A percentile compares a stretch with the other conserved stretches of the same genome.
These are phyloP conservation scores for Alternaria ethzedia DNA, from an alignment of 2,329 filamentous ascomycete species.

Conservation along the genomic window DNA sequence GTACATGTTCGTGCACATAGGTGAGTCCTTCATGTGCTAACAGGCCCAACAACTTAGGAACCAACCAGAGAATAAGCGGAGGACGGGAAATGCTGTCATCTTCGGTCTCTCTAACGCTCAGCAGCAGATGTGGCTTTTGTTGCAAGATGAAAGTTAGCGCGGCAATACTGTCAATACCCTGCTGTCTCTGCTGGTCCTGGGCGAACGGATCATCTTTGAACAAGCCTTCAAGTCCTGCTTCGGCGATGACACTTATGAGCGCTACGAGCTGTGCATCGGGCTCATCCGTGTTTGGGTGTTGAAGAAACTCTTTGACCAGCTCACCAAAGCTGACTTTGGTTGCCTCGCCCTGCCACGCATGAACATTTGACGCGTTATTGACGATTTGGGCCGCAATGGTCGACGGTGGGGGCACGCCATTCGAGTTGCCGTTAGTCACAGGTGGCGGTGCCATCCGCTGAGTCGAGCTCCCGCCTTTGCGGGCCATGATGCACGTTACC, in stretches of 20 bases:
- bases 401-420: slow-evolving; percentile 63
- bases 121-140: slow-evolving; percentile 74
- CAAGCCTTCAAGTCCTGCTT: slow-evolving; percentile 76
- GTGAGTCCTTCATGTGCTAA: slow-evolving; percentile 51
- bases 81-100: slow-evolving; percentile 45
- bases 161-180: slow-evolving; percentile 74
- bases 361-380: slow-evolving; percentile 74
- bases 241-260: slow-evolving; percentile 82
- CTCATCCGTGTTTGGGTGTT: slow-evolving; percentile 58
- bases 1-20: slow-evolving; percentile 48
- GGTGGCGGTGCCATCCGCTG: slow-evolving; percentile 35
- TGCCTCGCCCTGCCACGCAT: slow-evolving; percentile 66
- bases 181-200: slow-evolving; percentile 62
- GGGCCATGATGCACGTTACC: slow-evolving; percentile 48
- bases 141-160: slow-evolving; percentile 77
- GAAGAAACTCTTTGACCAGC: slow-evolving; percentile 70
- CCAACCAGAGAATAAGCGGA: slow-evolving; percentile 61
- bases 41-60: slow-evolving; percentile 60
- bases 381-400: slow-evolving; percentile 89
- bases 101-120: slow-evolving; percentile 38
- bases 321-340: slow-evolving; percentile 77
- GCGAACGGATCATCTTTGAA: slow-evolving; percentile 73
- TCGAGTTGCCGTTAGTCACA: slow-evolving; percentile 25
- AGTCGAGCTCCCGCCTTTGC: slow-evolving; percentile 46
- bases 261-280: slow-evolving; percentile 79